Base-by-base conservation (phyloP, 2,329 filamentous ascomycete genomes). In the Aspergillus caelatus region DNA sequence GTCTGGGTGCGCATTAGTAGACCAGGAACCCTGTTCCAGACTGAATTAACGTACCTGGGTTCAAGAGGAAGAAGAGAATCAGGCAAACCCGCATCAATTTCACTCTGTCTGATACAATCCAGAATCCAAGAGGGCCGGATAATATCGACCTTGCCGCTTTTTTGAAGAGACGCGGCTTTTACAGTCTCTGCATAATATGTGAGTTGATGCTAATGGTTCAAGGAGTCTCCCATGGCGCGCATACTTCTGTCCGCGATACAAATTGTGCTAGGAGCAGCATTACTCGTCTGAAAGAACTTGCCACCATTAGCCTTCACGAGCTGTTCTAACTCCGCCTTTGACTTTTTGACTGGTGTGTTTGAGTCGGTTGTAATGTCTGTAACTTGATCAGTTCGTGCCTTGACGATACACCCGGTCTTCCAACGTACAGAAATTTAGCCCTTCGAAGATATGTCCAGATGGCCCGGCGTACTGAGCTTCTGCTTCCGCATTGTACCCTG, bases 271-370 rank as follows among this genome's bases (percentile, higher is more conserved):
- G 86, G 80, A 3, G 82, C 84, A 1, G 87, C 85, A 5, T 82
- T 85, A 8, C 92, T 86, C 12, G 89, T 89, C 74, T 97, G 93
- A 9, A 90, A 90, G 36, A 97, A 84, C 11, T 80, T 86, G 7
- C 93, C 95, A 4, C 94, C 94, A 65, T 97, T 88, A 6, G 89
- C 86, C 76, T 95, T 97, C 70, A 98, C 86, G 1, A 96, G 78
- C 10, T 86, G 82, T 76, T 98, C 94, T 1, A 99, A 81, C 66
- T 96, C 89, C 0, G 85, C 82, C 76, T 97, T 97, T 7, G 85
- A 85, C 75, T 88, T 93, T 77, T 92, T 95, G 28, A 82, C 79
- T 0, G 92, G 91, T 48, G 85, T 83, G 1, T 84, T 74, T 32
- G 90, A 88, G 58, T 96, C 93, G 1, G 91, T 94, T 73, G 97